A percentile compares a stretch with the other conserved stretches of the same genome.
These are phyloP conservation scores for Vitis vinifera DNA, from an alignment of 164 flowering plant genomes.

Conservation along the genomic window DNA sequence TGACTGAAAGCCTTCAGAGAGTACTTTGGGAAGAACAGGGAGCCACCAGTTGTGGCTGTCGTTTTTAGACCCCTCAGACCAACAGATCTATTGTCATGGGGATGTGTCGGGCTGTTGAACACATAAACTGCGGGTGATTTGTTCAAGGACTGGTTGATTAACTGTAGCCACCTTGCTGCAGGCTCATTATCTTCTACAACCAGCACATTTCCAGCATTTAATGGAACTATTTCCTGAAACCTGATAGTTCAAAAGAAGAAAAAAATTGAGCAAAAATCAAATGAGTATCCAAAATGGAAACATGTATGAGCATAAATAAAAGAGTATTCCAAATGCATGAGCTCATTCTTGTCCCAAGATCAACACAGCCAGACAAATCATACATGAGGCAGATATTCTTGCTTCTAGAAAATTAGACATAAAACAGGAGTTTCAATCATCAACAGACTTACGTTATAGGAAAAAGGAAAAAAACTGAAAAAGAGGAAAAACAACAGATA, in stretches of 20 bases:
- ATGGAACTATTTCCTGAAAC: slow-evolving; percentile 91
- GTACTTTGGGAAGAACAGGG: slow-evolving; percentile 56
- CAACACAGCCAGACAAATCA: no score
- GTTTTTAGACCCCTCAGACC: slow-evolving; percentile 17
- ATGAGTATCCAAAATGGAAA: background rate
- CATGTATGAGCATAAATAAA: background rate
- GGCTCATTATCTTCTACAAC: slow-evolving; percentile 84
- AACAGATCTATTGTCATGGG: slow-evolving; percentile 10
- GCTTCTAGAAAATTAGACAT: no score
- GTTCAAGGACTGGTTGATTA: slow-evolving; percentile 73
- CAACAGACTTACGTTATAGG: no score
- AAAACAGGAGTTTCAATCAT: no score
- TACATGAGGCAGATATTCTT: no score
- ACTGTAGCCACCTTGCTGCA: slow-evolving; percentile 72
- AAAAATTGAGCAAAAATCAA: background rate
- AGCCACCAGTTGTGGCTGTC: slow-evolving; percentile 16
- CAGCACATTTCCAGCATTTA: slow-evolving; percentile 90
- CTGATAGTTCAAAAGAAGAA: slow-evolving; percentile 31
- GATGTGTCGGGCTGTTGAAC: slow-evolving; percentile 6
- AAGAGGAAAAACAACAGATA: no score
- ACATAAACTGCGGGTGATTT: slow-evolving; percentile 15
- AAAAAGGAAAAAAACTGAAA: no score
- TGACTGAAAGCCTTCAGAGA: slow-evolving; percentile 61
- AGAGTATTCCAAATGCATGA: background rate
- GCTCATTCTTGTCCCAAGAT: no score